Evolutionary conservation across 208 protist genomes (phyloP).

Genomic region (Leishmania major): DNA sequence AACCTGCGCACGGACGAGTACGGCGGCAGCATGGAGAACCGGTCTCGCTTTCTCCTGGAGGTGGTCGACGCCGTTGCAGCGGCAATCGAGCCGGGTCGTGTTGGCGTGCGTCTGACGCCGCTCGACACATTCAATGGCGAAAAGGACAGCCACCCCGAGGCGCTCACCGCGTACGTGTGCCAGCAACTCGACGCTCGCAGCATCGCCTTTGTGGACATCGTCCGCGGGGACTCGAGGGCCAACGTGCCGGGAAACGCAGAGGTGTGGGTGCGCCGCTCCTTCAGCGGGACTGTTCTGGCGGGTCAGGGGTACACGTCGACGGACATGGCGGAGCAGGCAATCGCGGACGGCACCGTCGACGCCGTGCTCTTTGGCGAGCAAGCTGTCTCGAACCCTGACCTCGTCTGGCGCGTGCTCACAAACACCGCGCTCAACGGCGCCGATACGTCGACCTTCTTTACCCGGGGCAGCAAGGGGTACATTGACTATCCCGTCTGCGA

Average conservation of each 20-base stretch:
- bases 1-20: conserved; percentile 90
- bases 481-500: conserved; percentile 41
- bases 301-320: conserved; percentile 22
- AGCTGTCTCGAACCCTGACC: conserved; percentile 23
- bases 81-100: conserved; percentile 38
- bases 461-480: conserved; percentile 38
- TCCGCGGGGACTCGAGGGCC: conserved; percentile 34
- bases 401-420: conserved; percentile 22
- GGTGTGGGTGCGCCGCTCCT: conserved; percentile 22
- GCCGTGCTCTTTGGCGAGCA: conserved; percentile 44
- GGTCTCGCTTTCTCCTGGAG: conserved; percentile 65
- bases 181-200: conserved; percentile 47
- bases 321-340: conserved; percentile 46
- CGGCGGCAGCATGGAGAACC: conserved; percentile 84
- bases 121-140: conserved; percentile 50
- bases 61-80: conserved; percentile 65
- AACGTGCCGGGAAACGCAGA: conserved; percentile 5
- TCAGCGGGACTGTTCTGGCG: conserved; percentile 20
- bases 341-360: conserved; percentile 59
- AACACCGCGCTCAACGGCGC: conserved; percentile 17
- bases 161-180: conserved; percentile 54
- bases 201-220: conserved; percentile 48
- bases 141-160: conserved; percentile 38
- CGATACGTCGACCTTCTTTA: conserved; percentile 21
- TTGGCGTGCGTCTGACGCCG: conserved; percentile 70